Evolutionary conservation across 192 early-diverging fungal genomes (phyloP), one percentile per base, ranked within the genome.

Genomic region (Podila epicladia): DNA sequence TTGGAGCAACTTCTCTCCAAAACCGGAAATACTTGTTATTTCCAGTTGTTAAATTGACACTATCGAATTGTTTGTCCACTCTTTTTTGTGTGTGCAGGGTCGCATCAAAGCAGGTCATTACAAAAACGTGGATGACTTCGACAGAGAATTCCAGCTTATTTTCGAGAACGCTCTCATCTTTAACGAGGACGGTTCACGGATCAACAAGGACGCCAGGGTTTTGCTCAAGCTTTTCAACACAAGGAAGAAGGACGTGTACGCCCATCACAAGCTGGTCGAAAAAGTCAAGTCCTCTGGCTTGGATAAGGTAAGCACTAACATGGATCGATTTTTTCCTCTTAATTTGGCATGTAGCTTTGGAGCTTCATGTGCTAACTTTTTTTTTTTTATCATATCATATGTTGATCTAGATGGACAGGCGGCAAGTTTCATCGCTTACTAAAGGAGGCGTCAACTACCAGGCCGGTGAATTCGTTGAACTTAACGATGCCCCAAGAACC

Each of bases 141-240:
- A 90, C 82, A 82, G 83, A 19, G 97, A 99, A 77, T 89, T 97
- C 66, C 82, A 88, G 37, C 85, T 91, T 53, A 89, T 97, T 68
- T 96, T 97, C 80, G 88, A 93, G 68, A 99, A 99, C 67, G 96
- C 96, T 5, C 94, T 92, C 75, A 91, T 88, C 48, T 99, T 94
- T 75, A 97, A 97, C 84, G 92, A 92, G 75, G 87, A 92, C 48
- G 89, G 90, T 6, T 97, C 96, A 29, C 89, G 92, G 61, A 87
- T 98, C 13, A 93, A 94, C 75, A 87, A 91, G 41, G 94, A 96
- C 68, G 94, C 95, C 19, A 88, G 82, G 67, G 38, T 85, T 5
- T 64, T 91, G n/a, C 64, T 83, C 58, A 80, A 80, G 49, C 31
- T 80, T 17, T 80, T 80, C 67, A 80, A 80, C 61, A 73, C 77